phyloP scores from a whole-genome alignment of 139 green algal species.

The Chlorella sp. region DNA sequence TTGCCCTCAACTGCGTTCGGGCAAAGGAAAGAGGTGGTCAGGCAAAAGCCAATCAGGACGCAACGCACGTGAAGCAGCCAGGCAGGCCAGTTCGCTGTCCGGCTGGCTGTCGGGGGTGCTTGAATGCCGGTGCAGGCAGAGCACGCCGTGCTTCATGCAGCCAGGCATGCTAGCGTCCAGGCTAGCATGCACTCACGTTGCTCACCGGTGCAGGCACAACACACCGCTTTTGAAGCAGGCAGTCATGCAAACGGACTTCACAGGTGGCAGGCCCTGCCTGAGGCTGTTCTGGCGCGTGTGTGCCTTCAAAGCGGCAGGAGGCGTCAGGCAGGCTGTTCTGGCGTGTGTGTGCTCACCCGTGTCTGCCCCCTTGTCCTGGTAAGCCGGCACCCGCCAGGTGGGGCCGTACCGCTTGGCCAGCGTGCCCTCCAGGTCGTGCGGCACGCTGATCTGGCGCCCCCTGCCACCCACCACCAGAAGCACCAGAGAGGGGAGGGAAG shows the following conservation, averaged over 20 bases:
- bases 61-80: neutral
- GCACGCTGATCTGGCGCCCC: conserved; percentile 31
- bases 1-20: neutral
- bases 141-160: too few relatives aligned
- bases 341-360: neutral
- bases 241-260: neutral
- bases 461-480: neutral
- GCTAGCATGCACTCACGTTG: too few relatives aligned
- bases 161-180: too few relatives aligned
- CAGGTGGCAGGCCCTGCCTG: too few relatives aligned
- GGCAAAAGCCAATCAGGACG: too few relatives aligned
- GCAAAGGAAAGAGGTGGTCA: neutral
- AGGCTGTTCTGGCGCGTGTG: neutral
- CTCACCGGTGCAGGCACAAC: too few relatives aligned
- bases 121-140: too few relatives aligned
- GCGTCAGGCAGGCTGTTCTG: neutral
- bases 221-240: too few relatives aligned
- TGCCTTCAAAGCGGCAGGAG: too few relatives aligned
- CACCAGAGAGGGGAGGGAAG: neutral
- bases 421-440: conserved; percentile 42
- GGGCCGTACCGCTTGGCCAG: conserved; percentile 49
- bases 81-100: neutral
- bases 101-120: too few relatives aligned
- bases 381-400: conserved; percentile 6
- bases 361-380: conserved; percentile 25